phyloP scores from a whole-genome alignment of 805 yeast species.

The Hanseniaspora valbyensis region DNA sequence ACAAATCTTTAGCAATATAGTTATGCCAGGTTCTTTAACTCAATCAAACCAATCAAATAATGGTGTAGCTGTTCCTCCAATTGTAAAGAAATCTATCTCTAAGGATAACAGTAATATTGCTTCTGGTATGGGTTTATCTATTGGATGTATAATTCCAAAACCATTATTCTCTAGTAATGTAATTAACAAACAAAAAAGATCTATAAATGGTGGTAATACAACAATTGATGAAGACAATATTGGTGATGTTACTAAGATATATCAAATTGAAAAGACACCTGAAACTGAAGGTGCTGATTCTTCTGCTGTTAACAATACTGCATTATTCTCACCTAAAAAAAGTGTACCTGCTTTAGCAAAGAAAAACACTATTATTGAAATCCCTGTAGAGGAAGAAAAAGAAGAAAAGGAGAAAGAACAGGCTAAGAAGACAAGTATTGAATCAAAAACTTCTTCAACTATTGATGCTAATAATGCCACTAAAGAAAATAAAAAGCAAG shows the following conservation, averaged over 20 bases:
- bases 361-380: constrained; percentile 12
- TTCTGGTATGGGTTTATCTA: constrained; percentile 7
- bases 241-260: constrained; percentile 7
- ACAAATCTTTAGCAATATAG: constrained; percentile 44
- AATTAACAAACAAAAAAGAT: neutral
- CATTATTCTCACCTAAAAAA: constrained; percentile 14
- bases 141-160: constrained; percentile 14
- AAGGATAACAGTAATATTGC: neutral
- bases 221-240: neutral
- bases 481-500: neutral
- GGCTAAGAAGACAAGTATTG: neutral
- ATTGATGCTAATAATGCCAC: no score
- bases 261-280: constrained; percentile 14
- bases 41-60: constrained; percentile 35
- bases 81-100: constrained; percentile 8
- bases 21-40: constrained; percentile 32
- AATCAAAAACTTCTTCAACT: no score
- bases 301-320: neutral
- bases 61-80: constrained; percentile 31
- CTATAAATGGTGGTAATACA: neutral
- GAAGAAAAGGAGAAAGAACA: neutral
- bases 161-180: constrained; percentile 4
- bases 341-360: neutral
- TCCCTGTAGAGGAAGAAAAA: constrained; percentile 8
- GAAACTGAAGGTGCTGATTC: constrained; percentile 2